Evolutionary conservation across 1,139 yeast species (phyloP).

Genomic region (Zhuliangozyma parablackwelliae): DNA sequence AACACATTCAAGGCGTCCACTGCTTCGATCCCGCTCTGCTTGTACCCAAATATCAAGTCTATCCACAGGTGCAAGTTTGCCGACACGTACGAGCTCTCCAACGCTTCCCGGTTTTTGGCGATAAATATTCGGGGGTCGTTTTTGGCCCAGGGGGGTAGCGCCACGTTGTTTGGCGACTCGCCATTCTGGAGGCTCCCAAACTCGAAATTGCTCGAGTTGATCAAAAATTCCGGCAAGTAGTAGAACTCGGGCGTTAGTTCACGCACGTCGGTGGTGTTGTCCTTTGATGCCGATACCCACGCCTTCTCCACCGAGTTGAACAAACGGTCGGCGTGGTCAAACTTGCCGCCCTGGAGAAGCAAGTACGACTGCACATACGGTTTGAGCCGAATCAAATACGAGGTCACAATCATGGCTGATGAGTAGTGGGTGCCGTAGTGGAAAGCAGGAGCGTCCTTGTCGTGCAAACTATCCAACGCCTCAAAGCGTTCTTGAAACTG

Average conservation of each 20-base stretch:
- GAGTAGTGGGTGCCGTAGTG: slow-evolving; percentile 92
- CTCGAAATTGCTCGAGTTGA: slow-evolving; percentile 58
- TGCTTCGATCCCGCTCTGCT: slow-evolving; percentile 71
- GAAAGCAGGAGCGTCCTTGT: slow-evolving; percentile 63
- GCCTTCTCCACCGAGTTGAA: slow-evolving; percentile 69
- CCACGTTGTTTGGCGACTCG: slow-evolving; percentile 52
- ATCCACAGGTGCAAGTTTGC: slow-evolving; percentile 76
- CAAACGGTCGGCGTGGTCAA: slow-evolving; percentile 81
- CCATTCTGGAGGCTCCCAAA: slow-evolving; percentile 71
- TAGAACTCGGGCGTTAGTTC: slow-evolving; percentile 84
- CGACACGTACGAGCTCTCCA: slow-evolving; percentile 78
- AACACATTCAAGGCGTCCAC: slow-evolving; percentile 65
- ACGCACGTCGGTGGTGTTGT: slow-evolving; percentile 80
- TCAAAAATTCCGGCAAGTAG: slow-evolving; percentile 70
- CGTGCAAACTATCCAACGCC: slow-evolving; percentile 54
- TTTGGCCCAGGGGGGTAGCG: slow-evolving; percentile 78
- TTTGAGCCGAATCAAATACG: slow-evolving; percentile 65
- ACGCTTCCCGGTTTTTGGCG: slow-evolving; percentile 70
- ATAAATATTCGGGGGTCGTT: slow-evolving; percentile 69
- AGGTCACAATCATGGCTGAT: slow-evolving; percentile 86
- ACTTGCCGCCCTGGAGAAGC: slow-evolving; percentile 76
- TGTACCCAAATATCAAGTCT: slow-evolving; percentile 73
- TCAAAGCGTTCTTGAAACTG: slow-evolving; percentile 68
- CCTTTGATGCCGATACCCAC: slow-evolving; percentile 74
- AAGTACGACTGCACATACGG: slow-evolving; percentile 80